Evolutionary conservation across 31 red algal genomes (phyloP).

Genomic region (Asparagopsis taxiformis): DNA sequence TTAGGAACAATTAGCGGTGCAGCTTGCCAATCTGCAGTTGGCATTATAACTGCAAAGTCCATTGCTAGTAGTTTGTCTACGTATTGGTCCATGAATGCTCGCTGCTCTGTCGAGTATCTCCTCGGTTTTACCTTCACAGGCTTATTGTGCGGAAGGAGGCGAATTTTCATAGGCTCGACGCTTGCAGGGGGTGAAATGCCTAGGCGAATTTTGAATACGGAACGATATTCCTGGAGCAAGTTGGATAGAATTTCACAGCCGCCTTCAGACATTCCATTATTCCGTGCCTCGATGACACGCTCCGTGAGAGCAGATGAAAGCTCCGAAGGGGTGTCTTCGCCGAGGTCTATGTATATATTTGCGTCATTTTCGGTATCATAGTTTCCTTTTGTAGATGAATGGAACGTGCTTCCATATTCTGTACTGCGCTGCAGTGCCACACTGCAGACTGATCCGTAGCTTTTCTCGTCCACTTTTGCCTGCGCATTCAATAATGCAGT

Average conservation of each 20-base stretch:
- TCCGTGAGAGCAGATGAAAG: neutral
- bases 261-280: neutral
- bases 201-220: constrained; percentile 13
- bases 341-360: constrained; percentile 10
- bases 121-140: constrained; percentile 14
- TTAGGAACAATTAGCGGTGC: constrained; percentile 49
- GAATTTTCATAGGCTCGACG: constrained; percentile 35
- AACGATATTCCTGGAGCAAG: constrained; percentile 7
- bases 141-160: neutral
- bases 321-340: neutral
- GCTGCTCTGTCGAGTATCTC: constrained; percentile 15
- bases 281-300: neutral
- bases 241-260: neutral
- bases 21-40: constrained; percentile 13
- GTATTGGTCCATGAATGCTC: constrained; percentile 22
- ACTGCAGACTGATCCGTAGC: neutral
- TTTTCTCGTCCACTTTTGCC: neutral
- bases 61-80: constrained; percentile 3
- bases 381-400: neutral
- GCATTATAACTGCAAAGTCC: constrained; percentile 1
- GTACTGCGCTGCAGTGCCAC: neutral
- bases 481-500: neutral
- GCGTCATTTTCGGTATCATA: neutral
- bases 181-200: constrained; percentile 13
- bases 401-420: neutral